Percentiles rank a stretch among this genome's conserved stretches.
phyloP scores from a whole-genome alignment of 2,329 filamentous ascomycete species.

The Claviceps africana region DNA sequence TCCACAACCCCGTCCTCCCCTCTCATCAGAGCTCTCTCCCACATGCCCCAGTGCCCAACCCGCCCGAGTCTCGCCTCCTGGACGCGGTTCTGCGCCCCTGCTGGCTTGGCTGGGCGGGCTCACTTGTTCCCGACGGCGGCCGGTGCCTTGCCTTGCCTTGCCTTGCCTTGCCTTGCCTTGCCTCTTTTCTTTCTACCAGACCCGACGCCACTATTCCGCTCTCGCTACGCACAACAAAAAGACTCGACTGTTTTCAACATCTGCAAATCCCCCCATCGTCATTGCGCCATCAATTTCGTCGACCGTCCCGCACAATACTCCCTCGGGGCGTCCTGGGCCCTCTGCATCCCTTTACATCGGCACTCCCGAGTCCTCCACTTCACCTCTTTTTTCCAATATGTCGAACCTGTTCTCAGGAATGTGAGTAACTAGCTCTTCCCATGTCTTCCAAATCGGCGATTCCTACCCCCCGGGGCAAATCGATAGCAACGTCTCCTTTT shows the following conservation, averaged over 20 bases:
- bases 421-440: slow-evolving; percentile 29
- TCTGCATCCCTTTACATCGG: slow-evolving; percentile 2
- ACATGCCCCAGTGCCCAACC: not conserved
- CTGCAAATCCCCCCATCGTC: not conserved
- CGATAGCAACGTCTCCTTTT: not conserved
- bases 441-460: not conserved
- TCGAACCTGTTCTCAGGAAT: slow-evolving; percentile 49
- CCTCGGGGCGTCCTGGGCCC: slow-evolving; percentile 3
- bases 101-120: too few species aligned
- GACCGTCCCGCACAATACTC: slow-evolving; percentile 4
- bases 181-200: not conserved
- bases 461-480: not conserved
- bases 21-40: not conserved
- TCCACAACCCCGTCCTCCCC: too few species aligned
- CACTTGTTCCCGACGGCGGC: not conserved
- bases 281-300: not conserved
- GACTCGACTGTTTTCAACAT: not conserved
- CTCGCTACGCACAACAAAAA: not conserved
- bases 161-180: not conserved
- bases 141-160: not conserved
- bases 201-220: not conserved
- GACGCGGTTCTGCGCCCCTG: not conserved
- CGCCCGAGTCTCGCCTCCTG: not conserved
- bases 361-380: slow-evolving; percentile 4
- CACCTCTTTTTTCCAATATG: slow-evolving; percentile 25